Base-by-base conservation (phyloP, 768 basidiomycete species). In the Suillus ampliporus region DNA sequence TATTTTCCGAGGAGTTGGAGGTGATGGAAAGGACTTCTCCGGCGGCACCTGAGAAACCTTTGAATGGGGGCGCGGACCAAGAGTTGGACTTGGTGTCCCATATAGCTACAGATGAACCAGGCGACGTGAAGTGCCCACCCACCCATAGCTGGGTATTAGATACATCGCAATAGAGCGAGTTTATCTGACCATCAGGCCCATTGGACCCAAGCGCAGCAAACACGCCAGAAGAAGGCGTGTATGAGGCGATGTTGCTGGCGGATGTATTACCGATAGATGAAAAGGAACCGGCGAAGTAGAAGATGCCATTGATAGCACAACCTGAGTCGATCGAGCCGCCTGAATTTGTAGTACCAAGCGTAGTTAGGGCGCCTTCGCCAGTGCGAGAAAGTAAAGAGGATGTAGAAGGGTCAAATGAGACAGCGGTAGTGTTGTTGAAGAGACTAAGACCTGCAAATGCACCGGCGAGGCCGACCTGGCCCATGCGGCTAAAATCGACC, bases 251-350 rank as follows among this genome's bases (percentile, higher is more conserved):
- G 74, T 97, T 97, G 71, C 75, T 77, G 31, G 88, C 84, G 35
- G 85, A 75, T 41, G 82, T 79, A 44, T 80, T 83, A 54, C 80
- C 82, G 60, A 98, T 79, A 57, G 90, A 86, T 38, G 87, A 84
- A 76, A 99, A 99, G 62, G 83, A 84, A 52, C 97, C 97, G 10
- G 87, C 93, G 57, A 98, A 72, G 76, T 91, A 97, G 68, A 94
- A 85, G 23, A 82, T 82, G 68, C 85, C 82, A 71, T 83, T 81
- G 61, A 94, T 80, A 46, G 82, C 77, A 72, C 95, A 98, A 5
- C 91, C 85, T 3, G 94, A 84, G 57, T 79, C 75, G 64, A 99
- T 90, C 59, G 78, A 79, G 5, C 96, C 97, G 23, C 94, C 95
- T 0, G 82, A 46, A 70, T 94, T 90, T 14, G 94, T 96, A 11